phyloP scores from a whole-genome alignment of 306 rosid species.

The Ziziphus jujuba region DNA sequence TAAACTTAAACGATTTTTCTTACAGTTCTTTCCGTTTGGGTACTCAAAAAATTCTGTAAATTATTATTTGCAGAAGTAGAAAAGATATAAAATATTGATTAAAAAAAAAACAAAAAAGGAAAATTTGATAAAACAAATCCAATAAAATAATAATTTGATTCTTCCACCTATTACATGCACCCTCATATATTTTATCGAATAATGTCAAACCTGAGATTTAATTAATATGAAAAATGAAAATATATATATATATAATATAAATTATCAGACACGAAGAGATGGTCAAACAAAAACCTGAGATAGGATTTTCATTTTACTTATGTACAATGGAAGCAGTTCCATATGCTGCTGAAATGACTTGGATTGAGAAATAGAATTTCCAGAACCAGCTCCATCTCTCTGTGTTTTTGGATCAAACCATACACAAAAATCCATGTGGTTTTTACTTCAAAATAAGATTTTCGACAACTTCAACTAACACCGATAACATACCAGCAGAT shows the following conservation, averaged over 20 bases:
- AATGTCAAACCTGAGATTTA: too few species aligned
- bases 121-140: too few species aligned
- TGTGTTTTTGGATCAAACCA: constrained; percentile 22
- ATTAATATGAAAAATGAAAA: not conserved
- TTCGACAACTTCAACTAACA: constrained; percentile 5
- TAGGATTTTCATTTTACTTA: constrained; percentile 10
- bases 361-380: constrained; percentile 15
- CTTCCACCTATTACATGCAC: too few species aligned
- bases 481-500: constrained; percentile 10
- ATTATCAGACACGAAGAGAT: not conserved
- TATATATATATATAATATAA: too few species aligned
- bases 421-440: constrained; percentile 26
- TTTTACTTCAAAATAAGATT: constrained; percentile 17
- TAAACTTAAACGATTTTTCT: too few species aligned
- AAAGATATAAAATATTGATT: too few species aligned
- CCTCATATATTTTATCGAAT: too few species aligned
- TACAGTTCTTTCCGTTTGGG: too few species aligned
- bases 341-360: constrained; percentile 12
- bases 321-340: constrained; percentile 34
- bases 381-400: constrained; percentile 21
- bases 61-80: too few species aligned
- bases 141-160: too few species aligned
- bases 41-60: too few species aligned
- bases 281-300: not conserved
- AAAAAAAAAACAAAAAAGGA: too few species aligned